These are phyloP conservation scores for Macrophomina tecta DNA, from an alignment of 2,329 filamentous ascomycete genomes.

Conservation along the genomic window DNA sequence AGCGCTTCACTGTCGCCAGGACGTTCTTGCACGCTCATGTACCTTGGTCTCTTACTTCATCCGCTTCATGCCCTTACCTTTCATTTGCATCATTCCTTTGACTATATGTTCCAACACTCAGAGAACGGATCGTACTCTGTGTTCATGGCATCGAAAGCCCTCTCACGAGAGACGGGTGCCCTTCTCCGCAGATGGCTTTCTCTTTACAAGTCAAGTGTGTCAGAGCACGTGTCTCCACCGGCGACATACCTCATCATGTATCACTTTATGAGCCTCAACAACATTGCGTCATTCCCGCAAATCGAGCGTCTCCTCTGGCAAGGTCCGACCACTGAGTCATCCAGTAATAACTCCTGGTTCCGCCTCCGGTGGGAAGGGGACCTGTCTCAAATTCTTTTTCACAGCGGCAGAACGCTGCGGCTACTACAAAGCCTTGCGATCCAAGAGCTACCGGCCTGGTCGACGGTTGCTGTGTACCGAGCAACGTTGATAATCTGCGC, in stretches of 20 bases:
- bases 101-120: neutral
- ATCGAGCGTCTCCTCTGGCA: neutral
- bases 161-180: neutral
- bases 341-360: neutral
- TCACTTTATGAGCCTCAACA: neutral
- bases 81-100: neutral
- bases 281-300: neutral
- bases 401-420: neutral
- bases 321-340: neutral
- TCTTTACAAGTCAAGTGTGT: neutral
- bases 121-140: neutral
- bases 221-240: neutral
- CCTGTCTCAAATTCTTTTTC: neutral
- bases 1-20: neutral
- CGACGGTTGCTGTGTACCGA: neutral
- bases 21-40: neutral
- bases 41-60: neutral
- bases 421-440: neutral
- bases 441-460: neutral
- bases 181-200: neutral
- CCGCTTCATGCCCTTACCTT: neutral
- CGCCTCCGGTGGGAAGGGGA: neutral
- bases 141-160: neutral
- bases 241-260: constrained; percentile 5
- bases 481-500: neutral